phyloP scores from a whole-genome alignment of 768 basidiomycete genomes.

The Cystobasidiopsis lactophilus region DNA sequence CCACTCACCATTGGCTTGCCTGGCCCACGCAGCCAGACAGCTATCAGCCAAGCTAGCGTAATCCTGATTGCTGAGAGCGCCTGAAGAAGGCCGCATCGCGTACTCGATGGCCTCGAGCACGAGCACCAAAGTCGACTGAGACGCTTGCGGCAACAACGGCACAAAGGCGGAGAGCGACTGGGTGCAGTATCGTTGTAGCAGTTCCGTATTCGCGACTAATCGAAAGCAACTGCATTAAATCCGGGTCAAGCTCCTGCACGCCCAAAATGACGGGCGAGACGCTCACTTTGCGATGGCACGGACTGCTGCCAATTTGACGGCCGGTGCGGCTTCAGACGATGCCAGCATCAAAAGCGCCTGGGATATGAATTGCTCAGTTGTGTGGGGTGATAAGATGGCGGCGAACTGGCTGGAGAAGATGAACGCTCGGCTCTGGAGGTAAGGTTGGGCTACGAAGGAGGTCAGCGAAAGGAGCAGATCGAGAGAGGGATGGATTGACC shows the following conservation, averaged over 20 bases:
- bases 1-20: conserved; percentile 54
- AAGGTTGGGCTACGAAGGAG: conserved; percentile 46
- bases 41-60: conserved; percentile 44
- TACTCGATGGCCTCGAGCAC: conserved; percentile 58
- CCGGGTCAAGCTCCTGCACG: neutral
- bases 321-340: conserved; percentile 43
- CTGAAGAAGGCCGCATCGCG: neutral
- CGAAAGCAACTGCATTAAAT: conserved; percentile 28
- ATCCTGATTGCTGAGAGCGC: conserved; percentile 25
- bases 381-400: conserved; percentile 42
- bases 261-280: neutral
- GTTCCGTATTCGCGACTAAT: conserved; percentile 32
- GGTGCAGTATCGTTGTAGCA: conserved; percentile 41
- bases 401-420: conserved; percentile 83
- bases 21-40: conserved; percentile 59
- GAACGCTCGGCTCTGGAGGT: conserved; percentile 83
- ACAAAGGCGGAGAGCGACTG: conserved; percentile 60
- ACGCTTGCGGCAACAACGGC: conserved; percentile 54
- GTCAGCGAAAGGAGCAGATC: neutral
- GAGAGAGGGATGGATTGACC: conserved; percentile 31
- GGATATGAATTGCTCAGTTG: conserved; percentile 66
- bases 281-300: conserved; percentile 77
- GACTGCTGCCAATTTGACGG: conserved; percentile 82
- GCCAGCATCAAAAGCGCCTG: conserved; percentile 73
- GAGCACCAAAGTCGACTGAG: conserved; percentile 71